Conservation (phyloP, 352 stramenopile genomes). For the Pelagophyceae sp. region DNA sequence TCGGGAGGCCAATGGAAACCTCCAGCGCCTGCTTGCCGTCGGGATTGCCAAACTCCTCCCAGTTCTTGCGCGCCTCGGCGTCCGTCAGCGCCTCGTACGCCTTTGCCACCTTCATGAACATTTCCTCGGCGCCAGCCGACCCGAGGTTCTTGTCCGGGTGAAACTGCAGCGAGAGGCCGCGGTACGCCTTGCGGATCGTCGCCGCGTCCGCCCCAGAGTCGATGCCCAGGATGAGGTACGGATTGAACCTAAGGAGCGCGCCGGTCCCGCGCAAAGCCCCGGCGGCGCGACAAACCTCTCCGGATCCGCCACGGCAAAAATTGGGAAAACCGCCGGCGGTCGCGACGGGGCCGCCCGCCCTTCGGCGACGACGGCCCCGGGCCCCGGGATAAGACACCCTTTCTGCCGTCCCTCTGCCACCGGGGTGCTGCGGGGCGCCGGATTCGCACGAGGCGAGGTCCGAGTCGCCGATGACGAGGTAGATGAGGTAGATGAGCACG, state of each 20-base stretch:
- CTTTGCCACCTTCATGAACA: slow-evolving; percentile 96
- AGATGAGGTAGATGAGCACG: background rate
- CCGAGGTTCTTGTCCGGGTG: slow-evolving; percentile 87
- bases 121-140: slow-evolving; percentile 88
- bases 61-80: slow-evolving; percentile 89
- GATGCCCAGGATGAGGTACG: slow-evolving; percentile 91
- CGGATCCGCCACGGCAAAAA: no score
- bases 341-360: no score
- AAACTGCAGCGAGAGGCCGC: slow-evolving; percentile 59
- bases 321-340: no score
- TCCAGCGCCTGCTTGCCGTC: slow-evolving; percentile 95
- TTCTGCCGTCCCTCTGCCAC: no score
- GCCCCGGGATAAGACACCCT: no score
- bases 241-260: no score
- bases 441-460: background rate
- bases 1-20: slow-evolving; percentile 86
- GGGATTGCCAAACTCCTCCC: slow-evolving; percentile 94
- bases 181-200: slow-evolving; percentile 82
- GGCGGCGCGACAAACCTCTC: no score
- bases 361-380: no score
- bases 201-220: slow-evolving; percentile 71
- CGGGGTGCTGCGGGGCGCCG: no score
- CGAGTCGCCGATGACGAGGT: background rate
- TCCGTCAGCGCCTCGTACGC: slow-evolving; percentile 90
- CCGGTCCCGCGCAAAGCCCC: no score